Conservation (phyloP, 345 rosid genomes). For the Brassica juncea region DNA sequence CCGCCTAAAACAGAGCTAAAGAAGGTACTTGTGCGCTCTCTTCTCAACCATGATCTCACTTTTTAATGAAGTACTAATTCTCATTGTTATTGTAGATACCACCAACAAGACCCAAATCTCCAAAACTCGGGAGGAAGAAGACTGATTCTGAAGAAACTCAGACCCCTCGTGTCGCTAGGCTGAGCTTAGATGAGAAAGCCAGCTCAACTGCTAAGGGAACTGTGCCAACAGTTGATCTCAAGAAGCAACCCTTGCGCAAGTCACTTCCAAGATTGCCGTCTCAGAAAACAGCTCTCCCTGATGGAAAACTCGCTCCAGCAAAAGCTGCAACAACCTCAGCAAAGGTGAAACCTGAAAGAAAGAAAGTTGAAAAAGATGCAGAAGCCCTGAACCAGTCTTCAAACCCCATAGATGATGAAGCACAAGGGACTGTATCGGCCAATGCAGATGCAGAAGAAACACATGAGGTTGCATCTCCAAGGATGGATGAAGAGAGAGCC, state of each 20-base stretch:
- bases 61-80: background rate
- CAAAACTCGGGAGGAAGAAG: conserved; percentile 92
- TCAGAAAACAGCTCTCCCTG: conserved; percentile 57
- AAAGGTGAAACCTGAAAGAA: conserved; percentile 45
- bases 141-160: conserved; percentile 60
- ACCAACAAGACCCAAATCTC: conserved; percentile 93
- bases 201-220: conserved; percentile 48
- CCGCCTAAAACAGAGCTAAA: conserved; percentile 85
- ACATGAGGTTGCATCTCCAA: conserved; percentile 31
- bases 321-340: conserved; percentile 29
- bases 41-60: conserved; percentile 16
- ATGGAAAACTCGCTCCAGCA: conserved; percentile 37
- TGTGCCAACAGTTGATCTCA: conserved; percentile 42
- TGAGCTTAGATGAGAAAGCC: conserved; percentile 74
- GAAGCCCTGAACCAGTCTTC: conserved; percentile 36
- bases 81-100: conserved; percentile 63
- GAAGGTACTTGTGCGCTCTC: conserved; percentile 57
- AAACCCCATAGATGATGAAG: conserved; percentile 17
- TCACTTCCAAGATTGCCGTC: conserved; percentile 95
- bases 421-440: conserved; percentile 28
- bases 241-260: conserved; percentile 69
- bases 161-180: conserved; percentile 44
- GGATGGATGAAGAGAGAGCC: conserved; percentile 45
- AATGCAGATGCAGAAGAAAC: conserved; percentile 34
- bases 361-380: conserved; percentile 44